These are phyloP conservation scores for Neofusicoccum cordaticola DNA, from an alignment of 2,329 filamentous ascomycete genomes.

Conservation along the genomic window DNA sequence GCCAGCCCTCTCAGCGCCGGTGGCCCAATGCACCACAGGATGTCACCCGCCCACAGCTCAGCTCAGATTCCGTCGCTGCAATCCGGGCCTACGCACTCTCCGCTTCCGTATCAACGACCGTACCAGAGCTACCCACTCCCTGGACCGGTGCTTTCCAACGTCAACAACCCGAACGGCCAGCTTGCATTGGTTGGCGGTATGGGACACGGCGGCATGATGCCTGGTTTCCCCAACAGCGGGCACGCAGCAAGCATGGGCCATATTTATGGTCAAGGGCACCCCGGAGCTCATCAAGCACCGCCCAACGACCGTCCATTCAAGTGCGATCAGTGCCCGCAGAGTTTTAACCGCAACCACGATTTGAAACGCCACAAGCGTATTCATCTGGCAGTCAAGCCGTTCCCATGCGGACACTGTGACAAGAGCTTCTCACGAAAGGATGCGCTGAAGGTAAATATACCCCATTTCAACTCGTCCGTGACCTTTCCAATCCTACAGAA, in stretches of 20 bases:
- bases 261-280: slow-evolving; percentile 47
- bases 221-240: slow-evolving; percentile 56
- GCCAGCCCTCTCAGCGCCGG: slow-evolving; percentile 49
- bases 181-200: slow-evolving; percentile 67
- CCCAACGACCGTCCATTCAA: slow-evolving; percentile 85
- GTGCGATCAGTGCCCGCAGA: slow-evolving; percentile 87
- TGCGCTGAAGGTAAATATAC: slow-evolving; percentile 75
- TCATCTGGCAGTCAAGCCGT: slow-evolving; percentile 92
- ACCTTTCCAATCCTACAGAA: not conserved
- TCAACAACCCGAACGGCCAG: slow-evolving; percentile 69
- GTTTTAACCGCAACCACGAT: slow-evolving; percentile 95
- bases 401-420: slow-evolving; percentile 84
- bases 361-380: slow-evolving; percentile 94
- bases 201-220: slow-evolving; percentile 53
- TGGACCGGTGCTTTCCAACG: slow-evolving; percentile 72
- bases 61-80: slow-evolving; percentile 45
- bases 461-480: not conserved
- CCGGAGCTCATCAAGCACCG: slow-evolving; percentile 40
- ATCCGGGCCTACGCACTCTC: slow-evolving; percentile 49
- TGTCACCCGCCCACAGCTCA: slow-evolving; percentile 52
- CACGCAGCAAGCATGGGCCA: slow-evolving; percentile 65
- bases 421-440: slow-evolving; percentile 98
- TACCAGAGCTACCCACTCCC: slow-evolving; percentile 54
- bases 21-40: slow-evolving; percentile 42
- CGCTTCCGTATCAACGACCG: slow-evolving; percentile 47